Evolutionary conservation across 2,329 filamentous ascomycete genomes (phyloP), one percentile per base, ranked within the genome.

Genomic region (Phoma sp.): DNA sequence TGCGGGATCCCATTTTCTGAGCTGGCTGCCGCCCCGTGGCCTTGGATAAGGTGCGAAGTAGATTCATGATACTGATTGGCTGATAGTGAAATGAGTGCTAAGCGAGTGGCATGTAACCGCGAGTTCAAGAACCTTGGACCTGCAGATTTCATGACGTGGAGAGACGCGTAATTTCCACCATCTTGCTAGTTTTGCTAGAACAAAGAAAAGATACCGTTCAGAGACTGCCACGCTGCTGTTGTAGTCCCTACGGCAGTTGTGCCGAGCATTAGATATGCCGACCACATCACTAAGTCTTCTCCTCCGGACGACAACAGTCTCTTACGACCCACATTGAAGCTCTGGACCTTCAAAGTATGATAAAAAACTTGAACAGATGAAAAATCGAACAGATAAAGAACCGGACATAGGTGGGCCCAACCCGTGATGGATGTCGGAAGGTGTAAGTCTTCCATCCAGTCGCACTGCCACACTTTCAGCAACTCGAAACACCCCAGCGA

Each of bases 21-120:
- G 52, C 52, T 55, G 47, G 47, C 47, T 55, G 47, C 38, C 38
- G 53, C 47, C 42, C 43, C 47, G 53, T 51, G 47, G 47, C 47
- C 14, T 24, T 38, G 8, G 24, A 39, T 32, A 14, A n/a, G 53
- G 38, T 51, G 38, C 25, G 53, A 43, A 44, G 33, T 29, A 11
- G 25, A 25, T 39, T 50, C 10, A 33, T 13, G 11, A 42, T 14
- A 30, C 33, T 47, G 47, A 56, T 56, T 56, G 53, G 53, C n/a
- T 39, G 37, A n/a, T 22, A 38, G 22, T 9, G 29, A 47, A 24
- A 51, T 47, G 47, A 51, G 43, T 46, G 46, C 46, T 46, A 50
- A 47, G 41, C 42, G 41, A 50, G 32, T 42, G 30, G 36, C 36
- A 41, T 43, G 37, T n/a, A 46, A 29, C 32, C 38, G 23, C 18